These are phyloP conservation scores for Aspergillus sp. DNA, from an alignment of 2,329 filamentous ascomycete species.

Conservation along the genomic window DNA sequence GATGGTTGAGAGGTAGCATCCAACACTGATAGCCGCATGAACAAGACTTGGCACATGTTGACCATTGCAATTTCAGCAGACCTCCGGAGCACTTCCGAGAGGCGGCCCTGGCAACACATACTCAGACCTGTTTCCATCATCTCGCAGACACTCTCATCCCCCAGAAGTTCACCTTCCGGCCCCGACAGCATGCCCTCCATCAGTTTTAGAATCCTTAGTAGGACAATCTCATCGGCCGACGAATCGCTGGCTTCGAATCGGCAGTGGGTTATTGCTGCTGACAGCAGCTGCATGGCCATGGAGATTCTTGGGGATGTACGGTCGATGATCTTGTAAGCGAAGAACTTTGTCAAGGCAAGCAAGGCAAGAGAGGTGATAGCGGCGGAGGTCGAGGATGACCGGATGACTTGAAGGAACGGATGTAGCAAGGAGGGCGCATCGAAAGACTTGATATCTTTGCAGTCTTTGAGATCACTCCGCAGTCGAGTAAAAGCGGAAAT, in stretches of 20 bases:
- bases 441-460: conserved; percentile 87
- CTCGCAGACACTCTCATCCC: conserved; percentile 96
- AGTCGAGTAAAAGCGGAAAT: conserved; percentile 93
- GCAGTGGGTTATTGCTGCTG: conserved; percentile 94
- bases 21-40: conserved; percentile 86
- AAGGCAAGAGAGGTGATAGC: conserved; percentile 94
- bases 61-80: conserved; percentile 98
- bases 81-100: conserved; percentile 86
- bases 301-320: conserved; percentile 83
- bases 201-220: conserved; percentile 89
- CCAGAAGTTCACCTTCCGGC: conserved; percentile 88
- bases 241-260: conserved; percentile 97
- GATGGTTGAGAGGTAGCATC: conserved; percentile 72
- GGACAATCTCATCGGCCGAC: conserved; percentile 90
- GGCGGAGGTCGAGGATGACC: conserved; percentile 92
- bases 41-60: conserved; percentile 98
- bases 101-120: conserved; percentile 92
- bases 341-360: conserved; percentile 92
- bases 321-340: conserved; percentile 90
- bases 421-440: conserved; percentile 88
- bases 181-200: conserved; percentile 99
- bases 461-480: conserved; percentile 81
- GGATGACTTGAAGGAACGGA: conserved; percentile 94
- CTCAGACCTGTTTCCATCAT: conserved; percentile 99
- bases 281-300: conserved; percentile 91